phyloP scores from a whole-genome alignment of 805 yeast genomes.

The Ogataea glucozyma region DNA sequence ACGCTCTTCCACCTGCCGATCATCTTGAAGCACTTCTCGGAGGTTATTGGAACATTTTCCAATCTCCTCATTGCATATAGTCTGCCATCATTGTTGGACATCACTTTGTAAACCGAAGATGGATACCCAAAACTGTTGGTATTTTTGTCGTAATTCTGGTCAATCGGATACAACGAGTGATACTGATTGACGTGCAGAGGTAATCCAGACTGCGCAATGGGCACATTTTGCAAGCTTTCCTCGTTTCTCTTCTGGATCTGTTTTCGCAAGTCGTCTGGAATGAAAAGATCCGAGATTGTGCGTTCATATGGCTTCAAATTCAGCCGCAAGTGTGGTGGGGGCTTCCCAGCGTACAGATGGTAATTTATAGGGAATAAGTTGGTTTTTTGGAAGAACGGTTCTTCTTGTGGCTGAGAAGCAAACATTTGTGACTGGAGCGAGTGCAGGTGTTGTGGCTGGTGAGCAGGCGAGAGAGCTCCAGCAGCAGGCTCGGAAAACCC shows the following conservation, averaged over 20 bases:
- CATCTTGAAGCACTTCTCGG: constrained; percentile 59
- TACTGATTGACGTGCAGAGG: constrained; percentile 81
- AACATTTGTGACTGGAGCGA: constrained; percentile 5
- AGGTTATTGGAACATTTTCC: constrained; percentile 55
- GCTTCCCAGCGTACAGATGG: constrained; percentile 87
- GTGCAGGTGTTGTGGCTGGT: constrained; percentile 9
- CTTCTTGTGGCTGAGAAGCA: constrained; percentile 22
- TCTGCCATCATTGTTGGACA: constrained; percentile 75
- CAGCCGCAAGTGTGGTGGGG: constrained; percentile 68
- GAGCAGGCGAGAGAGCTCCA: constrained; percentile 14
- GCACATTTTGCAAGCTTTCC: constrained; percentile 65
- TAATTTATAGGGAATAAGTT: constrained; percentile 63
- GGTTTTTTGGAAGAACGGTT: constrained; percentile 36
- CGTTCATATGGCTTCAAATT: constrained; percentile 72
- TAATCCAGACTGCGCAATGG: constrained; percentile 51
- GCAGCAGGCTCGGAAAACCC: constrained; percentile 37
- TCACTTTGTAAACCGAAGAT: constrained; percentile 73
- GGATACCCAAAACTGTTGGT: constrained; percentile 51
- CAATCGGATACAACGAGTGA: constrained; percentile 84
- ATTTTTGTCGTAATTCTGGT: constrained; percentile 43
- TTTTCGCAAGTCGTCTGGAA: constrained; percentile 72
- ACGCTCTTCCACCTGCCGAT: constrained; percentile 69
- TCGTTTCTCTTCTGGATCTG: constrained; percentile 71
- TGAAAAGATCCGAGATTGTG: constrained; percentile 65
- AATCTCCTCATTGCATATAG: constrained; percentile 76